These are phyloP conservation scores for Tetrapisispora nanseiensis DNA, from an alignment of 805 yeast species.

Conservation along the genomic window DNA sequence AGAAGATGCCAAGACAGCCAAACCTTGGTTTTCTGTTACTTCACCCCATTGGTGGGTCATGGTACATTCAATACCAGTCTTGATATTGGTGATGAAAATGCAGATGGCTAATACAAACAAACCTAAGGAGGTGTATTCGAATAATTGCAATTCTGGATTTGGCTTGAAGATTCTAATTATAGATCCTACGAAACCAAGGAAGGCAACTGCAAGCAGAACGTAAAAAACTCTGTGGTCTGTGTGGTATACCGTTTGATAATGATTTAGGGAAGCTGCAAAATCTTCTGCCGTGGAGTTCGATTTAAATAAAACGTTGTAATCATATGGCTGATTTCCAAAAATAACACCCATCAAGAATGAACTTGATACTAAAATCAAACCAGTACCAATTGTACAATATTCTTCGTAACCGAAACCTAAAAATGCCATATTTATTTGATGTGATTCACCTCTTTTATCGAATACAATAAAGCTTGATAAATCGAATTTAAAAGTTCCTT, in stretches of 20 bases:
- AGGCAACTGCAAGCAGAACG: constrained; percentile 54
- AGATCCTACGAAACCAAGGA: constrained; percentile 61
- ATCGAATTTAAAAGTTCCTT: too few species aligned
- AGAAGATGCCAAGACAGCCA: constrained; percentile 87
- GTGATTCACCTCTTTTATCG: too few species aligned
- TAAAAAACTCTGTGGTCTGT: constrained; percentile 37
- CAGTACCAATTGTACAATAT: constrained; percentile 24
- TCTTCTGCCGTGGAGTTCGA: constrained; percentile 40
- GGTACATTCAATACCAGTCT: constrained; percentile 67
- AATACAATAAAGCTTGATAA: too few species aligned
- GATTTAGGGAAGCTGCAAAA: constrained; percentile 53
- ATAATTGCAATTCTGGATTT: constrained; percentile 69
- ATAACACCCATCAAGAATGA: constrained; percentile 76
- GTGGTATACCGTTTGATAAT: constrained; percentile 65
- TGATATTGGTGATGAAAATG: constrained; percentile 76
- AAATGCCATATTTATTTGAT: background rate
- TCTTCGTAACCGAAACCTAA: constrained; percentile 18
- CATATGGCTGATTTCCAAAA: constrained; percentile 75
- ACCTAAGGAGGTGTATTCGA: constrained; percentile 83
- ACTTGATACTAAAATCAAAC: constrained; percentile 33
- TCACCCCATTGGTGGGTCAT: constrained; percentile 84
- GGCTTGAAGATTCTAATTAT: constrained; percentile 79
- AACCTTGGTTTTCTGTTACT: constrained; percentile 73
- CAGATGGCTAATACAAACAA: constrained; percentile 62
- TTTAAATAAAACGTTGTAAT: constrained; percentile 63